phyloP scores from a whole-genome alignment of 345 rosid genomes.

The Gossypium ekmanianum region DNA sequence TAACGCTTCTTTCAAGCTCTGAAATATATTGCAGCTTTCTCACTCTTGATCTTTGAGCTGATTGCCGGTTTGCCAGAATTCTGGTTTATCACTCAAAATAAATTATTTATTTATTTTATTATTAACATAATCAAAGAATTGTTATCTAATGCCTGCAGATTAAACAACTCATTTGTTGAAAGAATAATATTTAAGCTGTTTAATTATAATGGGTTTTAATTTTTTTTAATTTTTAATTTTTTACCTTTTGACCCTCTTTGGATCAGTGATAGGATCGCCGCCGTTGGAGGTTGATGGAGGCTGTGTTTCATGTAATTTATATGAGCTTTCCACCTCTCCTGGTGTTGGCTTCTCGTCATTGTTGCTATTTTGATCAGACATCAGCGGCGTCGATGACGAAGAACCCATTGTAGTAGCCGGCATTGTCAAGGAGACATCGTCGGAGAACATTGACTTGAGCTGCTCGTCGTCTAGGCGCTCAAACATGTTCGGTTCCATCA shows the following conservation, averaged over 20 bases:
- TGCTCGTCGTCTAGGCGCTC: conserved; percentile 54
- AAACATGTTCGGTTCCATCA: conserved; percentile 20
- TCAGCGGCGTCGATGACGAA: conserved; percentile 55
- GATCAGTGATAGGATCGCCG: conserved; percentile 44
- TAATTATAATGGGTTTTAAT: not conserved
- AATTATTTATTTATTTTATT: not conserved
- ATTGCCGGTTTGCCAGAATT: conserved; percentile 63
- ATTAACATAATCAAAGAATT: no score
- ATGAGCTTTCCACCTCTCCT: conserved; percentile 44
- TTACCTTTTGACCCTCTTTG: conserved; percentile 62
- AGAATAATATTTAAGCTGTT: not conserved
- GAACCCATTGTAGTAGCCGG: conserved; percentile 16
- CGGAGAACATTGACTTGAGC: conserved; percentile 61
- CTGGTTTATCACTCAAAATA: conserved; percentile 26
- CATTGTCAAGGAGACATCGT: conserved; percentile 30
- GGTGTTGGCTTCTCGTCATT: conserved; percentile 39
- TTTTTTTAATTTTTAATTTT: not conserved
- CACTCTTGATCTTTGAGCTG: conserved; percentile 67
- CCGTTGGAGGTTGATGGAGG: conserved; percentile 25
- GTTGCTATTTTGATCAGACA: conserved; percentile 57
- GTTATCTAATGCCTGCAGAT: not conserved
- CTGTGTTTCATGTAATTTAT: conserved; percentile 25
- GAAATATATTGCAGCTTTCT: conserved; percentile 57
- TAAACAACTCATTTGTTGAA: not conserved
- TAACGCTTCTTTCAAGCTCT: conserved; percentile 65